Evolutionary conservation across 176 grass and related monocot species (phyloP), one percentile per base, ranked within the genome.

Genomic region (Raddia guianensis): DNA sequence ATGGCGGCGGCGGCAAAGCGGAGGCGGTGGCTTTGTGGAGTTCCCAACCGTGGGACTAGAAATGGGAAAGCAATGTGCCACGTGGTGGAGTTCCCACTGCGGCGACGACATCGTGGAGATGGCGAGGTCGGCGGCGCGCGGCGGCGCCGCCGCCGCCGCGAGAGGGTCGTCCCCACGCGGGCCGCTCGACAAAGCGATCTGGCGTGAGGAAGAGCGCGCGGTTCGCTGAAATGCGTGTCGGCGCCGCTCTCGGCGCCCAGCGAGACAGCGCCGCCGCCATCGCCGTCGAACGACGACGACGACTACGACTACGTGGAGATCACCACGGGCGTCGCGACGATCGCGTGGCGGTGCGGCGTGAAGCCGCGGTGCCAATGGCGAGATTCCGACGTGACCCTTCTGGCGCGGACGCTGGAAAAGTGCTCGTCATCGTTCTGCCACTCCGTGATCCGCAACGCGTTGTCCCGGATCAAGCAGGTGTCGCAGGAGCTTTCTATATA

Each of bases 401-500:
- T 95, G 62, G 86, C 86, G 21, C 84, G 80, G 56, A 86, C 90
- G 78, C 88, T 98, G 16, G 95, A 98, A 88, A 89, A 66, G 43
- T 84, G 84, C 13, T 86, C 92, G 0, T 49, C 86, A 12, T 92
- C 90, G 9, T 86, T 83, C 52, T 90, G 86, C 18, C 59, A 78
- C 50, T 45, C 76, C 14, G 62, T 89, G 19, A 87, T 93, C 78
- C 86, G 95, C 6, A 94, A 67, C 74, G 92, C 95, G 1, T 98
- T 92, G 51, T 93, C 92, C 2, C 18, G 89, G 86, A 89, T 98
- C 85, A 90, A 82, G 82, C 92, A 98, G 75, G 96, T 95, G 11
- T 98, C 96, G 18, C 96, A 98, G 84, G 96, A 98, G 88, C 96
- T 98, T n/a, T n/a, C n/a, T n/a, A n/a, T n/a, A n/a, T n/a, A n/a